A percentile compares a stretch with the other conserved stretches of the same genome.
These are phyloP conservation scores for Paramecium biaurelia DNA, from an alignment of 73 alveolate species.

Conservation along the genomic window DNA sequence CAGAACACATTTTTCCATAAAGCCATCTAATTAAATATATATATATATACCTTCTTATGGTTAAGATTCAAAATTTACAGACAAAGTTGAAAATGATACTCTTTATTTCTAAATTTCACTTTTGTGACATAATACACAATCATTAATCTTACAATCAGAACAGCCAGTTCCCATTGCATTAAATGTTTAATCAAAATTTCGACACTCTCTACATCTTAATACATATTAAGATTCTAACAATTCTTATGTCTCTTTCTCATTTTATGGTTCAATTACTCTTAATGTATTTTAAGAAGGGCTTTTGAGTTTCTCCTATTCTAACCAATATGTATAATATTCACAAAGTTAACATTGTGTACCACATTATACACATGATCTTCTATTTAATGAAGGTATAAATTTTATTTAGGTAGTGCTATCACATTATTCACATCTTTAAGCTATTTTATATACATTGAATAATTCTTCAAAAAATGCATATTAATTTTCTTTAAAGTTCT, in stretches of 20 bases:
- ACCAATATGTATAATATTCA: background rate
- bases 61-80: background rate
- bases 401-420: background rate
- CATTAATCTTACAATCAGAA: background rate
- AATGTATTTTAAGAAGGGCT: background rate
- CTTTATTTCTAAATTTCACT: background rate
- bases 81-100: background rate
- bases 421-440: slow-evolving; percentile 7
- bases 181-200: background rate
- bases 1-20: background rate
- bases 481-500: background rate
- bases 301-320: background rate
- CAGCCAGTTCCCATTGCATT: background rate
- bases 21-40: background rate
- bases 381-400: background rate
- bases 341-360: background rate
- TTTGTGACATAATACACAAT: background rate
- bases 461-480: background rate
- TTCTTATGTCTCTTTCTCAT: background rate
- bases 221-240: background rate
- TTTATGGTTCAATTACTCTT: background rate
- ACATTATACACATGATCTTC: slow-evolving; percentile 1
- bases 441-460: background rate
- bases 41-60: background rate
- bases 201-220: slow-evolving; percentile 32